Evolutionary conservation across 305 asterid species (phyloP).

Genomic region (Stenogyne calaminthoides): DNA sequence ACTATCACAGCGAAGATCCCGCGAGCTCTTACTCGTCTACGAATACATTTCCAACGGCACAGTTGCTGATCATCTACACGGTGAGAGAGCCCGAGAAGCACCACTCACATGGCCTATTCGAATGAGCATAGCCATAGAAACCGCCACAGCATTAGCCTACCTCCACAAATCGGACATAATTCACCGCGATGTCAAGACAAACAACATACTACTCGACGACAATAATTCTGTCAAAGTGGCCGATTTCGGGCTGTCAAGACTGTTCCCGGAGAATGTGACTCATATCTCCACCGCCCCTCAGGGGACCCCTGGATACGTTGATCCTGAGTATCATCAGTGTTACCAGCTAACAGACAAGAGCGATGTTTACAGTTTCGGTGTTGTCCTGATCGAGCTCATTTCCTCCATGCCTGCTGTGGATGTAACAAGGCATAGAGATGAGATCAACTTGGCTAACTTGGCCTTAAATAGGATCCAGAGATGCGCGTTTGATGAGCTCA

Average conservation of each 20-base stretch:
- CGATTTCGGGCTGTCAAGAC: slow-evolving; percentile 7
- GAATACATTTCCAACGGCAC: too few species aligned
- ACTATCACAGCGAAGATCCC: background rate
- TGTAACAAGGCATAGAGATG: slow-evolving; percentile 50
- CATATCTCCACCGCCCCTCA: slow-evolving; percentile 81
- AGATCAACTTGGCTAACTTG: slow-evolving; percentile 59
- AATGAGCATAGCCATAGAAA: slow-evolving; percentile 70
- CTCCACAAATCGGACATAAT: slow-evolving; percentile 73
- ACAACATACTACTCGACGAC: slow-evolving; percentile 63
- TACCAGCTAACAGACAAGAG: slow-evolving; percentile 65
- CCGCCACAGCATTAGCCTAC: slow-evolving; percentile 66
- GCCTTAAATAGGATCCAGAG: slow-evolving; percentile 64
- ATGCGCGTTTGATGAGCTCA: slow-evolving; percentile 23
- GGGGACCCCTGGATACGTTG: slow-evolving; percentile 47
- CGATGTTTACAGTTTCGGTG: slow-evolving; percentile 77
- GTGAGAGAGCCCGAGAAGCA: too few species aligned
- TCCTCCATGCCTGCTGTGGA: slow-evolving; percentile 76
- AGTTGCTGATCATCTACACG: too few species aligned
- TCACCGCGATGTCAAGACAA: slow-evolving; percentile 37
- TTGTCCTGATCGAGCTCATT: slow-evolving; percentile 64
- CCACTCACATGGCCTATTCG: slow-evolving; percentile 48
- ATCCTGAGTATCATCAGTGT: slow-evolving; percentile 70
- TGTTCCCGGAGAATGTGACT: slow-evolving; percentile 27
- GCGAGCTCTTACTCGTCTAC: too few species aligned
- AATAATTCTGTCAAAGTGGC: slow-evolving; percentile 61